Evolutionary conservation across 1,284 basidiomycete genomes (phyloP).

Genomic region (Hemileia vastatrix): DNA sequence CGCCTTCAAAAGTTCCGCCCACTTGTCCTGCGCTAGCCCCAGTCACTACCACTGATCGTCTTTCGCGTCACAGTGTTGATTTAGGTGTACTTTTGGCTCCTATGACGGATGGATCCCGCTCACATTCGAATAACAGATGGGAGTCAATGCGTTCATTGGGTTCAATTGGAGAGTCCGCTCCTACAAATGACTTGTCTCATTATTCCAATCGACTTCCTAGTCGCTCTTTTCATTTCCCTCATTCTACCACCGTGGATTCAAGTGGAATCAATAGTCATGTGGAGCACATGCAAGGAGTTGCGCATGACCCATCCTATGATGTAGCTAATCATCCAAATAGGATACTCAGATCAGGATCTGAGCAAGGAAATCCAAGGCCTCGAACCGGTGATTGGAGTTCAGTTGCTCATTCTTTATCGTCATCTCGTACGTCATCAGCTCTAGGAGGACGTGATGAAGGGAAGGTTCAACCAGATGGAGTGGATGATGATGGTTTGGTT

Average conservation of each 20-base stretch:
- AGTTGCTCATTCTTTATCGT: too few species aligned
- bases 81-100: slow-evolving; percentile 18
- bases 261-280: too few species aligned
- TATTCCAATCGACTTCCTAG: neutral
- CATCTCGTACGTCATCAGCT: slow-evolving; percentile 4
- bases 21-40: slow-evolving; percentile 17
- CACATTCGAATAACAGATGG: slow-evolving; percentile 19
- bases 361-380: slow-evolving; percentile 3
- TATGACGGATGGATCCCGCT: slow-evolving; percentile 10
- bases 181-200: neutral
- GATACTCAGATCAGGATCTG: slow-evolving; percentile 1
- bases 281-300: too few species aligned
- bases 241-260: too few species aligned
- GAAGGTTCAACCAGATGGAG: neutral
- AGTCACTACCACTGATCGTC: slow-evolving; percentile 18
- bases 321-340: neutral
- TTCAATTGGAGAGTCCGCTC: slow-evolving; percentile 23
- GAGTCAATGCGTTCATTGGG: slow-evolving; percentile 21
- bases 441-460: neutral
- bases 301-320: too few species aligned
- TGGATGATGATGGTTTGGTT: too few species aligned
- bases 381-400: neutral
- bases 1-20: slow-evolving; percentile 3
- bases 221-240: slow-evolving; percentile 2
- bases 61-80: neutral